A percentile compares a stretch with the other conserved stretches of the same genome.
Conservation (phyloP, 208 protist species). For the Acanthamoeba royreba region DNA sequence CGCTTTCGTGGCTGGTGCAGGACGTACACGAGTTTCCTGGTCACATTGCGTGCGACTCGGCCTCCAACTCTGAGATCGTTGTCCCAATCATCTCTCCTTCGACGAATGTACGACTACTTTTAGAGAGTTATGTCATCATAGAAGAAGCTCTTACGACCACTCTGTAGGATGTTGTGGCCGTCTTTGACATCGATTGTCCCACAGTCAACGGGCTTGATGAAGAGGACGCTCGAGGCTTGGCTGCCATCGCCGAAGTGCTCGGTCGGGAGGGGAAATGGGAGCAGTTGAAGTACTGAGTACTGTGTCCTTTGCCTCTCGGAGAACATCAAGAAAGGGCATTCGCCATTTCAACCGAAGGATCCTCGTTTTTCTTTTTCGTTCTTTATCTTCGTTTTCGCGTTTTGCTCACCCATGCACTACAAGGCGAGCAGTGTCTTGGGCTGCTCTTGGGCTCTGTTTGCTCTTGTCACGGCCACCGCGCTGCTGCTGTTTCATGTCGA, state of each 20-base stretch:
- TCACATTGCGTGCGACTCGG: constrained; percentile 92
- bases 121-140: too few species aligned
- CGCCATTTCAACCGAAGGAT: too few species aligned
- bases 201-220: not conserved
- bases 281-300: not conserved
- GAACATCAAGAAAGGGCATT: too few species aligned
- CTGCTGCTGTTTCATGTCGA: too few species aligned
- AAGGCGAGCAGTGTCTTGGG: too few species aligned
- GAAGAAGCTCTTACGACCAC: not conserved
- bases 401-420: too few species aligned
- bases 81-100: constrained; percentile 78
- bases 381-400: too few species aligned
- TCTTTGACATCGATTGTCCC: constrained; percentile 44
- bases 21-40: constrained; percentile 90
- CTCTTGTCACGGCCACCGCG: too few species aligned
- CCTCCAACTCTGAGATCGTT: constrained; percentile 89
- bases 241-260: not conserved
- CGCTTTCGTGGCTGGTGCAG: not conserved
- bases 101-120: not conserved
- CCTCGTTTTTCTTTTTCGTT: too few species aligned
- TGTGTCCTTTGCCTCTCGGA: too few species aligned
- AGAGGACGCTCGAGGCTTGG: not conserved
- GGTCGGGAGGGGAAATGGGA: not conserved
- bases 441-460: too few species aligned
- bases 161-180: not conserved